A percentile compares a stretch with the other conserved stretches of the same genome.
phyloP scores from a whole-genome alignment of 73 alveolate species.

The Stentor coeruleus region DNA sequence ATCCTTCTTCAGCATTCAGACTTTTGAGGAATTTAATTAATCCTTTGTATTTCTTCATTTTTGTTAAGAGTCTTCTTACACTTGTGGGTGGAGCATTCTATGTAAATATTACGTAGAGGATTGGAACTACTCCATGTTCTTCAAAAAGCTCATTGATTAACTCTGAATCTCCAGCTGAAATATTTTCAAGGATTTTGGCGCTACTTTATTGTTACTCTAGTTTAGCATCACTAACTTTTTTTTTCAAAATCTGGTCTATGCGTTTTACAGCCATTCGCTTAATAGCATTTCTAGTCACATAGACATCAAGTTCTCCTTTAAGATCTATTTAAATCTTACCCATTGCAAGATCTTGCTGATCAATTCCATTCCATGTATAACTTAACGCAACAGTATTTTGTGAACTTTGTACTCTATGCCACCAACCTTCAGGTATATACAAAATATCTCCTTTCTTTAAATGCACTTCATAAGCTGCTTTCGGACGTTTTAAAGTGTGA shows the following conservation, averaged over 20 bases:
- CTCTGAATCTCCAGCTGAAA: conserved; percentile 19
- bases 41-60: background rate
- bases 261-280: background rate
- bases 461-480: background rate
- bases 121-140: background rate
- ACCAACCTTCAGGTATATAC: conserved; percentile 33
- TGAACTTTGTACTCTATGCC: background rate
- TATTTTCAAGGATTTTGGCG: background rate
- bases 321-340: background rate
- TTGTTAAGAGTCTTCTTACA: background rate
- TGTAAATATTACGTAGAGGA: background rate
- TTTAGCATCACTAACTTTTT: background rate
- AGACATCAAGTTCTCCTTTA: conserved; percentile 1
- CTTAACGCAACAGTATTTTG: conserved; percentile 13
- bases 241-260: background rate
- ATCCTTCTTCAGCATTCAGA: background rate
- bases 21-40: background rate
- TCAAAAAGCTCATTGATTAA: background rate
- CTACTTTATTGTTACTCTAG: background rate
- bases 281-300: background rate
- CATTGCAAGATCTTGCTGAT: background rate
- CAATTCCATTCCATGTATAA: conserved; percentile 18
- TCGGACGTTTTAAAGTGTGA: background rate
- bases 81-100: background rate
- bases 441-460: conserved; percentile 23